A percentile compares a stretch with the other conserved stretches of the same genome.
Evolutionary conservation across 495 filamentous ascomycete species (phyloP).

Genomic region (Thozetella sp.): DNA sequence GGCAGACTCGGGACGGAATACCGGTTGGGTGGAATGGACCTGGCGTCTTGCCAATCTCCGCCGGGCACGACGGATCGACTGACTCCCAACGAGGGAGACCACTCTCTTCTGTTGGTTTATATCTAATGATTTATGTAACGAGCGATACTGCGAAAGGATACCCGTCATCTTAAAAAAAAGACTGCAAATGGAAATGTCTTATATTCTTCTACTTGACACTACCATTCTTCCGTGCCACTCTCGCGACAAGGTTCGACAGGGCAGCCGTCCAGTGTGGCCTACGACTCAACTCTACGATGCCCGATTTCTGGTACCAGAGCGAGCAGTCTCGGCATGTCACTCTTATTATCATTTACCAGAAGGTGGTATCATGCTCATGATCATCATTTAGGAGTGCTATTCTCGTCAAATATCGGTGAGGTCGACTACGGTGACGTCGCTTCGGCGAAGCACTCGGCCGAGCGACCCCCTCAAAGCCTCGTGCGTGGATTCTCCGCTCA

Average conservation of each 20-base stretch:
- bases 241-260: too few relatives aligned
- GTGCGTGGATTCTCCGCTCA: not conserved
- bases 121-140: not conserved
- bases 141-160: slow-evolving; percentile 3
- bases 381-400: not conserved
- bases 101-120: not conserved
- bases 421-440: not conserved
- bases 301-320: too few relatives aligned
- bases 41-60: not conserved
- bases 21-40: not conserved
- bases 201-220: not conserved
- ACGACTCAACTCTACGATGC: too few relatives aligned
- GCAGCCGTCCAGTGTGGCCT: too few relatives aligned
- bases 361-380: too few relatives aligned
- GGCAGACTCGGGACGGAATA: too few relatives aligned
- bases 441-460: not conserved
- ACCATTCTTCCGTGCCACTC: too few relatives aligned
- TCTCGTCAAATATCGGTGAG: not conserved
- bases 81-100: too few relatives aligned
- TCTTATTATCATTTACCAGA: too few relatives aligned
- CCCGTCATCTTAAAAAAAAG: not conserved
- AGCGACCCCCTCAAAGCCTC: not conserved
- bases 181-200: slow-evolving; percentile 2
- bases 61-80: too few relatives aligned
- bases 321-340: too few relatives aligned